Percentiles rank a stretch among this genome's conserved stretches.
phyloP scores from a whole-genome alignment of 768 basidiomycete genomes.

The Pholiota microspora region DNA sequence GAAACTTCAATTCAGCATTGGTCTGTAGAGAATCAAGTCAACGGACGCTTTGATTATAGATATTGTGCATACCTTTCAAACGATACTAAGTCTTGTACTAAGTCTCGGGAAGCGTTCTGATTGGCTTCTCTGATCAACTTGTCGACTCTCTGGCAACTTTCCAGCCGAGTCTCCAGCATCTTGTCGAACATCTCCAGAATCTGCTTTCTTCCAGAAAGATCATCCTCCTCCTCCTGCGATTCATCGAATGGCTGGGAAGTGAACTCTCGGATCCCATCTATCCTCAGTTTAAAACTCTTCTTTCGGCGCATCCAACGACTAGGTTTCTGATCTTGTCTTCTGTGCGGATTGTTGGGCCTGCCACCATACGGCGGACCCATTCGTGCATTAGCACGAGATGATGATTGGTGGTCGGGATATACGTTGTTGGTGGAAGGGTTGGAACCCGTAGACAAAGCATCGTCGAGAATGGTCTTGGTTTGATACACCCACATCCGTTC shows the following conservation, averaged over 20 bases:
- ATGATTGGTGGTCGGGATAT: background rate
- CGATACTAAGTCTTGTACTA: too few relatives aligned
- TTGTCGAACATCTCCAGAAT: constrained; percentile 68
- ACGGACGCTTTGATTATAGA: background rate
- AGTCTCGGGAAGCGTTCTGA: too few relatives aligned
- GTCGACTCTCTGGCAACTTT: constrained; percentile 68
- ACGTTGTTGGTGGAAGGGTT: background rate
- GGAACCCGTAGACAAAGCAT: constrained; percentile 28
- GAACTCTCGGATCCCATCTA: constrained; percentile 27
- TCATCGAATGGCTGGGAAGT: constrained; percentile 17
- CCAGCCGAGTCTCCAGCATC: constrained; percentile 73
- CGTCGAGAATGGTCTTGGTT: constrained; percentile 59
- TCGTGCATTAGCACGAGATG: background rate
- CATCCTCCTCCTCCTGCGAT: constrained; percentile 11
- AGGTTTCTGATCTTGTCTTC: constrained; percentile 9
- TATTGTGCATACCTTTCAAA: too few relatives aligned
- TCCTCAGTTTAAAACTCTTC: constrained; percentile 50
- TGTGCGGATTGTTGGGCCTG: background rate
- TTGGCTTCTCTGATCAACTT: constrained; percentile 51
- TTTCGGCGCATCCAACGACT: constrained; percentile 60
- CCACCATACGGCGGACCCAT: background rate
- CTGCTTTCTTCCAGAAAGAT: constrained; percentile 34
- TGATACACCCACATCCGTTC: constrained; percentile 73
- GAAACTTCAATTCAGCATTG: too few relatives aligned
- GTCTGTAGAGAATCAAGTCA: background rate